Conservation (phyloP, 345 rosid species). For the Syzygium jambos region DNA sequence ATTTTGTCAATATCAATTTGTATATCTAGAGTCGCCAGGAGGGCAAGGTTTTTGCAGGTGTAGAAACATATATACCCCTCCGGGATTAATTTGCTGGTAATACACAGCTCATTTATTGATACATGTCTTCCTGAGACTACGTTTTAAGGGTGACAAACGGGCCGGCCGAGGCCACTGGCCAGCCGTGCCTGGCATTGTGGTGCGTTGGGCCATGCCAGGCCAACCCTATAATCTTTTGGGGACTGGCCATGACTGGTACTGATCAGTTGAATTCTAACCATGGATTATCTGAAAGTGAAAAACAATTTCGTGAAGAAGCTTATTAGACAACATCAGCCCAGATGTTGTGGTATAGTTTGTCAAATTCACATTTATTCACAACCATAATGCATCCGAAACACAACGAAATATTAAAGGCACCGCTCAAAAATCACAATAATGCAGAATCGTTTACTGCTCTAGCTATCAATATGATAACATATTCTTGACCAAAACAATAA, state of each 20-base stretch:
- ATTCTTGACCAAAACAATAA: background rate
- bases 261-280: background rate
- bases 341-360: background rate
- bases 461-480: background rate
- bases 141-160: background rate
- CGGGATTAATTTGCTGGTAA: background rate
- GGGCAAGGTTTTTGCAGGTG: background rate
- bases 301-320: background rate
- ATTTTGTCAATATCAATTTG: background rate
- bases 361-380: background rate
- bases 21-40: background rate
- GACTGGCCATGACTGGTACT: background rate
- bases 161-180: background rate
- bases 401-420: background rate
- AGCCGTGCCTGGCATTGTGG: background rate
- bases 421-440: background rate
- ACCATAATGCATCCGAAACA: background rate
- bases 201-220: background rate
- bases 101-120: constrained; percentile 1
- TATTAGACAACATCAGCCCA: background rate
- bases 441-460: background rate
- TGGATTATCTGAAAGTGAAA: background rate
- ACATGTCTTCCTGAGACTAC: background rate
- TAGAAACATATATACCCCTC: background rate
- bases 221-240: background rate